Base-by-base conservation (phyloP, 495 filamentous ascomycete genomes). In the Aspergillus saccharolyticus region DNA sequence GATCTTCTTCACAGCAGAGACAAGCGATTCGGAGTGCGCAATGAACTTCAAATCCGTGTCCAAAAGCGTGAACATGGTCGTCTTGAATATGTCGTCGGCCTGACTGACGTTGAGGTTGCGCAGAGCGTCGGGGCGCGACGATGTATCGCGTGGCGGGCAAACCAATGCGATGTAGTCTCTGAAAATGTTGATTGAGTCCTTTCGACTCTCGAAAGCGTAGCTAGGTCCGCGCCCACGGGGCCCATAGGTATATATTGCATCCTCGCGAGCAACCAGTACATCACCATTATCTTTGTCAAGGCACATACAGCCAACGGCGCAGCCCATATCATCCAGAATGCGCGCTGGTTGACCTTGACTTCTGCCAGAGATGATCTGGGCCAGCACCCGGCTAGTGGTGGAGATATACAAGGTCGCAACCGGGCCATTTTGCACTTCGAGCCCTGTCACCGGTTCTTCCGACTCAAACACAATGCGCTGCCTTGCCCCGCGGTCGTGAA, bases 381-480 rank as follows among this genome's bases (percentile, higher is more conserved):
- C 95, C 55, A 93, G 67, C 22, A 98, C 89, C n/a, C 91, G 83
- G 25, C 83, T 88, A 12, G 92, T 97, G 0, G 94, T 98, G 7
- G 94, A 85, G 51, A 97, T 87, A 68, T 95, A 98, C 0, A 98
- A 81, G 0, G 89, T 90, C 1, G 86, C 92, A 59, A 95, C 83
- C 1, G 61, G 48, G 0, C 73, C 73, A 21, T 50, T 65, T 42
- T 76, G 74, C 6, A 66, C 66, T 54, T 90, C 88, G 19, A 96
- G 86, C 4, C 91, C 94, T 0, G 94, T 98, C 42, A 98, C 87
- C 0, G 94, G 94, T 63, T 98, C 94, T 62, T 97, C 91, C 2
- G 92, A 96, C 65, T 97, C 94, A 72, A 96, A 95, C 24, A 98
- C 91, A 24, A 93, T 93, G 20, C 95, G 84, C 69, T 98, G 94